Evolutionary conservation across 495 filamentous ascomycete genomes (phyloP).

Genomic region (Bombardia bombarda): DNA sequence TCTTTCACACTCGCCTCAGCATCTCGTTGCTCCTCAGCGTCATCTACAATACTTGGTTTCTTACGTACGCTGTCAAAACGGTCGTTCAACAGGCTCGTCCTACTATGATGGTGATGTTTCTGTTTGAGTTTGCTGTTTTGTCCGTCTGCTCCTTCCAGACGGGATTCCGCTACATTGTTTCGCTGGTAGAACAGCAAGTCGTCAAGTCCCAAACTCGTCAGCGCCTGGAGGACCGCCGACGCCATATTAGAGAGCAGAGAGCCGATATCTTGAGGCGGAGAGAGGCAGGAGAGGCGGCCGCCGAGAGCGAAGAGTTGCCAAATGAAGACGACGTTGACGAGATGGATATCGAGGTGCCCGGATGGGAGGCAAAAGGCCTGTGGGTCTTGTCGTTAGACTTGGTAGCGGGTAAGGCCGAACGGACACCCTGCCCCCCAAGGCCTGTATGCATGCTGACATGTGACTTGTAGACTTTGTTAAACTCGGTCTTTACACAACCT

Average conservation of each 20-base stretch:
- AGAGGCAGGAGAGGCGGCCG: constrained; percentile 36
- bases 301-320: constrained; percentile 45
- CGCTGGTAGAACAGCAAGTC: constrained; percentile 70
- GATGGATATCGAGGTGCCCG: constrained; percentile 85
- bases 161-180: constrained; percentile 65
- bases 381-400: constrained; percentile 90
- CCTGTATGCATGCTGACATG: constrained; percentile 12
- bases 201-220: constrained; percentile 60
- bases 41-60: constrained; percentile 65
- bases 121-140: constrained; percentile 91
- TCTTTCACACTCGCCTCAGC: constrained; percentile 82
- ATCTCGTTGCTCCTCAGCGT: constrained; percentile 71
- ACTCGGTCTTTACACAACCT: constrained; percentile 76
- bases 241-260: constrained; percentile 48
- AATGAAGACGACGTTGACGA: constrained; percentile 78
- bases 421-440: not conserved
- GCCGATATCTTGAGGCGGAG: constrained; percentile 57
- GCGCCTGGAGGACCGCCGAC: constrained; percentile 53
- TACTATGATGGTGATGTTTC: constrained; percentile 99
- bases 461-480: constrained; percentile 69
- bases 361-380: constrained; percentile 93
- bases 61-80: constrained; percentile 69
- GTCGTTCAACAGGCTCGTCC: constrained; percentile 80
- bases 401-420: constrained; percentile 52
- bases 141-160: constrained; percentile 74